Percentiles rank a stretch among this genome's conserved stretches.
These are phyloP conservation scores for Cornus florida DNA, from an alignment of 148 eudicot genomes.

Conservation along the genomic window DNA sequence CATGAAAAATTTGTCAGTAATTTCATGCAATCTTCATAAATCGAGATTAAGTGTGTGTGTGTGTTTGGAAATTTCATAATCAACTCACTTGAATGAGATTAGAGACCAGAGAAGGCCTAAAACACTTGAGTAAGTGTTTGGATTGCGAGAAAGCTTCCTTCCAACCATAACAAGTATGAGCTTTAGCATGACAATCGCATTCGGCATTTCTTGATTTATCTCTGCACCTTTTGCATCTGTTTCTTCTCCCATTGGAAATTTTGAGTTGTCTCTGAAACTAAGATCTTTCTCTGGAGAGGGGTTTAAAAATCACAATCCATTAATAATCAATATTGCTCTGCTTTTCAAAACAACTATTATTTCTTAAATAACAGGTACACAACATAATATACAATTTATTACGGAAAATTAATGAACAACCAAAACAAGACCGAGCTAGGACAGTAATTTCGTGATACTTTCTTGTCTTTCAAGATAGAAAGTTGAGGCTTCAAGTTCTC, in stretches of 20 bases:
- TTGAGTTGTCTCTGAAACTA: slow-evolving; percentile 36
- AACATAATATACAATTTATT: too few species aligned
- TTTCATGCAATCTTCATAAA: neutral
- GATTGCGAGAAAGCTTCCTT: slow-evolving; percentile 57
- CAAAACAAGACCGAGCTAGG: too few species aligned
- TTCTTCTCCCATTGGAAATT: slow-evolving; percentile 20
- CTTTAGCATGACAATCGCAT: slow-evolving; percentile 32
- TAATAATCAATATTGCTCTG: too few species aligned
- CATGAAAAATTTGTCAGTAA: neutral
- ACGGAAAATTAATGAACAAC: too few species aligned
- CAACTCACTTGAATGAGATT: slow-evolving; percentile 48
- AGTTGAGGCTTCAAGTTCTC: too few species aligned
- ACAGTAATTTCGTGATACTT: too few species aligned
- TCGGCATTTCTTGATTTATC: slow-evolving; percentile 35
- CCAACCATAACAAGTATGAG: slow-evolving; percentile 50
- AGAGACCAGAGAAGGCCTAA: slow-evolving; percentile 57
- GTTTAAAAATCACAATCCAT: neutral
- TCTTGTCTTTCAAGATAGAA: too few species aligned
- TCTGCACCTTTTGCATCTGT: slow-evolving; percentile 3
- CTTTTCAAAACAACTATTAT: too few species aligned
- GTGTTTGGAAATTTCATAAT: neutral
- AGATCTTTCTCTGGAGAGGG: slow-evolving; percentile 30
- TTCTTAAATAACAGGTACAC: neutral
- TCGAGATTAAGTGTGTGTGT: neutral
- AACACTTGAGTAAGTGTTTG: slow-evolving; percentile 61